Evolutionary conservation across 805 yeast species (phyloP).

Genomic region (Maudiozyma pseudohumilis): DNA sequence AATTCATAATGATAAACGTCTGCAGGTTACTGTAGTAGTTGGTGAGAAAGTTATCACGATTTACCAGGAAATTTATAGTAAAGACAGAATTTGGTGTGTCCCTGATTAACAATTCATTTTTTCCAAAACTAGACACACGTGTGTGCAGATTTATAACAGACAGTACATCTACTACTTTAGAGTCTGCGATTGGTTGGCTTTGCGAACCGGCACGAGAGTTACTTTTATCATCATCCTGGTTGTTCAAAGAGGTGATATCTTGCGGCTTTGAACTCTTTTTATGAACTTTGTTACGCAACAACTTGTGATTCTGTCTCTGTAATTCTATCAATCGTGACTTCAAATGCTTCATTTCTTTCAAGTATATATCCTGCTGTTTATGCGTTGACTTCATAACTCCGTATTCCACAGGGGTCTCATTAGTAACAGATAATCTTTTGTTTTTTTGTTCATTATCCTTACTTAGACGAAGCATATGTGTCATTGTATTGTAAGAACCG

Average conservation of each 20-base stretch:
- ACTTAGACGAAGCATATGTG: neutral
- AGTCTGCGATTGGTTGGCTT: too few species aligned
- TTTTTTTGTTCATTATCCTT: neutral
- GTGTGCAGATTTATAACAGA: conserved; percentile 2
- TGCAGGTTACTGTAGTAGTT: conserved; percentile 15
- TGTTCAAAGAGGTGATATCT: too few species aligned
- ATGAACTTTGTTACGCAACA: neutral
- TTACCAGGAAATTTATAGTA: conserved; percentile 10
- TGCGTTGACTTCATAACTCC: conserved; percentile 12
- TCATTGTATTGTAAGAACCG: conserved; percentile 11
- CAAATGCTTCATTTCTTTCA: conserved; percentile 17
- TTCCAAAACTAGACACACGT: neutral
- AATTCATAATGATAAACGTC: conserved; percentile 9
- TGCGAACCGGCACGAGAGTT: too few species aligned
- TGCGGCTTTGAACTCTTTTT: neutral
- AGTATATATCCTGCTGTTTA: conserved; percentile 14
- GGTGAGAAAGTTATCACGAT: conserved; percentile 14
- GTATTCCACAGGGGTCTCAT: conserved; percentile 5
- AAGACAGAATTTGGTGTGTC: conserved; percentile 14
- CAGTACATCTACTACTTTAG: neutral
- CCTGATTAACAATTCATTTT: conserved; percentile 5
- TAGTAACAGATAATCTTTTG: conserved; percentile 1
- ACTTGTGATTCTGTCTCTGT: conserved; percentile 2
- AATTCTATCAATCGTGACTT: conserved; percentile 12
- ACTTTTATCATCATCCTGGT: too few species aligned